Evolutionary conservation across 257 asterid genomes (phyloP).

Genomic region (Agastache rugosa): DNA sequence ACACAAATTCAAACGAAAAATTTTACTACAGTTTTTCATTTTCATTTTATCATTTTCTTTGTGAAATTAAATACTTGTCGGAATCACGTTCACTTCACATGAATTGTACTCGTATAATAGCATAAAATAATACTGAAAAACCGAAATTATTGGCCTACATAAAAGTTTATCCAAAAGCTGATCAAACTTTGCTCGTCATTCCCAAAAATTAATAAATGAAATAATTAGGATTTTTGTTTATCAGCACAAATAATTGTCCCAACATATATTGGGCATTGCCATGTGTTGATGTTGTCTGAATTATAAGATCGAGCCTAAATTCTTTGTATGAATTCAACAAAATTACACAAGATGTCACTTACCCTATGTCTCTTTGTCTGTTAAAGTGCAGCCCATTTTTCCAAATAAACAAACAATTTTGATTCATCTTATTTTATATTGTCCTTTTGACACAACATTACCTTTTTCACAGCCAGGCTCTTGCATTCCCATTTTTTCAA

Average conservation of each 20-base stretch:
- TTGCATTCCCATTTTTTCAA: constrained; percentile 2
- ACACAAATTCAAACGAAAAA: no score
- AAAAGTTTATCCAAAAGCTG: no score
- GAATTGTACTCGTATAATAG: neutral
- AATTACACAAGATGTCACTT: neutral
- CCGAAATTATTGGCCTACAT: neutral
- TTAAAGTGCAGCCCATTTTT: constrained; percentile 34
- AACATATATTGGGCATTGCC: constrained; percentile 1
- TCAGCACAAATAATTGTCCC: neutral
- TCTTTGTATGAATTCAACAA: neutral
- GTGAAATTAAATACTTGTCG: neutral
- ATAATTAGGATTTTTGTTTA: neutral
- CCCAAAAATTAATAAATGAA: neutral
- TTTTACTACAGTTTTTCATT: no score
- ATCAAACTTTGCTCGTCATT: no score
- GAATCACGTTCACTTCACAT: neutral
- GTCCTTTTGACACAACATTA: neutral
- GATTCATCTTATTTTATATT: constrained; percentile 10
- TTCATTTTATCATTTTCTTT: no score
- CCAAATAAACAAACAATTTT: constrained; percentile 15
- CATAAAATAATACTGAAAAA: neutral
- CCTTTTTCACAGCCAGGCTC: neutral
- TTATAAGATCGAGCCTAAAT: neutral
- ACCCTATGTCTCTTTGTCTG: constrained; percentile 33
- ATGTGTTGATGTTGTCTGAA: constrained; percentile 12